Evolutionary conservation across 2,329 filamentous ascomycete species (phyloP), one percentile per base, ranked within the genome.

Genomic region (Sordariomycetes sp.): DNA sequence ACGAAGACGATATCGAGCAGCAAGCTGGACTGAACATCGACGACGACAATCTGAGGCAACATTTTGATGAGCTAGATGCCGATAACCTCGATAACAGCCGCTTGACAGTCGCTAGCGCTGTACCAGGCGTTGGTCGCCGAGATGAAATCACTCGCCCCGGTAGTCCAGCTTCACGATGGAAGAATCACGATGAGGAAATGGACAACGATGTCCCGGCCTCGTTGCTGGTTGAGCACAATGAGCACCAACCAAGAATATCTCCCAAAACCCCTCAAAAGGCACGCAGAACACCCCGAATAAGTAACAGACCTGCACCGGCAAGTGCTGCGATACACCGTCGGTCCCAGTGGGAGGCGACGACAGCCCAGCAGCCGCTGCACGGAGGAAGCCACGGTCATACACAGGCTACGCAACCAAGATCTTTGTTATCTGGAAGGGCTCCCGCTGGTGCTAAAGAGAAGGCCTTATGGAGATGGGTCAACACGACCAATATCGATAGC

Each of bases 391-490:
- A 68, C 14, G 53, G 58, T 11, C 43, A 41, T 6, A 19, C 43
- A 6, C 24, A 37, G 12, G 27, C 42, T 21, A 26, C 44, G 19
- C 43, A 53, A n/a, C 46, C 49, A 33, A 43, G 52, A 42, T 42
- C 54, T 17, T n/a, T 56, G 25, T 24, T 46, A 46, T 38, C 48
- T 49, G 40, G 46, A 29, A 36, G 47, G 12, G 37, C 55, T 15
- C 42, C 52, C 2, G 58, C 56, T 8, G 58, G 52, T 34, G 60
- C 62, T 5, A 50, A 78, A 55, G 82, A 90, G 50, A 82, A 80
- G 55, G 87, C 88, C 4, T 75, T 94, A 64, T 95, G 86, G 81
- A 75, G 85, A 58, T 95, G 88, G 84, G 85, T 85, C 35, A 94
- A 94, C 49, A 85, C 92, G 37, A 77, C 84, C 24, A 92, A 94